Evolutionary conservation across 2,329 filamentous ascomycete genomes (phyloP).

Genomic region (Scytalidium lignicola): DNA sequence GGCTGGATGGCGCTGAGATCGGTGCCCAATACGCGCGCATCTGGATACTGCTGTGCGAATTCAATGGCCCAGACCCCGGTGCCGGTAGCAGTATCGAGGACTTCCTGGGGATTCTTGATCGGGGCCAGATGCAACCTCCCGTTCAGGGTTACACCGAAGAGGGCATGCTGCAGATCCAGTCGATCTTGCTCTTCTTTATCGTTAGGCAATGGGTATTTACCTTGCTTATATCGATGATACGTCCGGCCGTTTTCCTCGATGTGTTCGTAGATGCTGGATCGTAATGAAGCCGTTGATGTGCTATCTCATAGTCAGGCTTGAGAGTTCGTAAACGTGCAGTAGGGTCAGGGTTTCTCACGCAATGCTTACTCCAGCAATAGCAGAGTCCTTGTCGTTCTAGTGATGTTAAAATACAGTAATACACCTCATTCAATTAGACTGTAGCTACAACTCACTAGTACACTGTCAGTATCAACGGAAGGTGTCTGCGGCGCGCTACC

Average conservation of each 20-base stretch:
- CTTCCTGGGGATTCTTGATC: constrained; percentile 23
- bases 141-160: constrained; percentile 15
- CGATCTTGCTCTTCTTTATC: constrained; percentile 7
- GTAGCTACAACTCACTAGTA: neutral
- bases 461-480: neutral
- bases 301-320: too few species aligned
- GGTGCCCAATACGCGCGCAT: neutral
- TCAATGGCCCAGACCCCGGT: constrained; percentile 37
- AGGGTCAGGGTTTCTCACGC: neutral
- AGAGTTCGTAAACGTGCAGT: too few species aligned
- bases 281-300: constrained; percentile 1
- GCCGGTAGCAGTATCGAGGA: constrained; percentile 37
- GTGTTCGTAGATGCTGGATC: constrained; percentile 1
- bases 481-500: neutral
- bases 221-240: constrained; percentile 3
- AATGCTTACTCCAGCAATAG: neutral
- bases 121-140: constrained; percentile 17
- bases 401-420: too few species aligned
- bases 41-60: constrained; percentile 4
- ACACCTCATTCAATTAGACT: too few species aligned
- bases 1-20: constrained; percentile 4
- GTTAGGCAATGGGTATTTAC: neutral
- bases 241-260: constrained; percentile 3
- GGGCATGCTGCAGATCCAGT: constrained; percentile 18
- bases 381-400: neutral